phyloP scores from a whole-genome alignment of 371 early-diverging fungal genomes.

The Basidiobolus heterosporus region DNA sequence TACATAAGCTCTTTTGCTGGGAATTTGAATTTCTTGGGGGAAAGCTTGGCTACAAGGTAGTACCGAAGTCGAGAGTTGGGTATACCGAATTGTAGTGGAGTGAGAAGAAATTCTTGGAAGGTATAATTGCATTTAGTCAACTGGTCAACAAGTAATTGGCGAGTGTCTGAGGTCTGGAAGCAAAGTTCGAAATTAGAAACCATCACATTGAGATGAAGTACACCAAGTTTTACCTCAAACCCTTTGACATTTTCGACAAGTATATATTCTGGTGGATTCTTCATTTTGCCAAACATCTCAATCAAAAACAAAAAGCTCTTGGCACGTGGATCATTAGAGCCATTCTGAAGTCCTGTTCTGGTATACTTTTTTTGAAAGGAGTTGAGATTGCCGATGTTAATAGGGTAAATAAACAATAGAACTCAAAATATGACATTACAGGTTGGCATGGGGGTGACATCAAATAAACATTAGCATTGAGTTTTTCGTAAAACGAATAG shows the following conservation, averaged over 20 bases:
- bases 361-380: constrained; percentile 27
- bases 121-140: constrained; percentile 22
- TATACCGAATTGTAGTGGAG: constrained; percentile 38
- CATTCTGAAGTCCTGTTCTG: constrained; percentile 52
- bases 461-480: constrained; percentile 57
- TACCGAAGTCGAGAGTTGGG: constrained; percentile 48
- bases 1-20: too few species aligned
- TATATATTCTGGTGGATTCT: constrained; percentile 44
- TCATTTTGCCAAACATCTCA: constrained; percentile 31
- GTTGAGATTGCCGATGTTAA: neutral
- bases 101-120: constrained; percentile 35
- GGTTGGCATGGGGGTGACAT: constrained; percentile 80
- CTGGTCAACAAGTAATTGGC: constrained; percentile 23
- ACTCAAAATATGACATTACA: constrained; percentile 6
- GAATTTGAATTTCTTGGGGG: too few species aligned
- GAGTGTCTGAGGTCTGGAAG: constrained; percentile 26
- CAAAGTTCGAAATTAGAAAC: neutral
- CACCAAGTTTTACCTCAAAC: constrained; percentile 37
- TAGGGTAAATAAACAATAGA: neutral
- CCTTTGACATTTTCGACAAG: constrained; percentile 73
- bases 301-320: constrained; percentile 56
- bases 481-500: constrained; percentile 33
- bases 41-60: constrained; percentile 25
- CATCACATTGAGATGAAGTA: neutral
- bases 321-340: constrained; percentile 55